Evolutionary conservation across 305 asterid genomes (phyloP).

Genomic region (Plantago lanceolata): DNA sequence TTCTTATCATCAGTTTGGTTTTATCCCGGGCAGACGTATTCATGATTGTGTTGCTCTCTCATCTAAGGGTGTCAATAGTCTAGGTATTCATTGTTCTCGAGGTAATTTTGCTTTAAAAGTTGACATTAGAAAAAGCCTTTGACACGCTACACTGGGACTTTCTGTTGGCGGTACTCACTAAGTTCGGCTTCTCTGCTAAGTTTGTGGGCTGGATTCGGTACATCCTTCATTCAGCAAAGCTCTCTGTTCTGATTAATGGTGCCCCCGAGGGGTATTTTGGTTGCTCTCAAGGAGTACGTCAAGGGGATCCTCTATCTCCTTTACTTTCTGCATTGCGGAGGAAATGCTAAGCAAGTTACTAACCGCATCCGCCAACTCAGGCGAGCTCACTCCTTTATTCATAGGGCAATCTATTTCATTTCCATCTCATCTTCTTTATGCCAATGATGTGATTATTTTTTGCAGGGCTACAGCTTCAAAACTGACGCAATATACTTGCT

Average conservation of each 20-base stretch:
- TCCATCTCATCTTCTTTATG: background rate
- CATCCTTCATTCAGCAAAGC: too few species aligned
- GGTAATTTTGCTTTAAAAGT: too few species aligned
- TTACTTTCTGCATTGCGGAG: background rate
- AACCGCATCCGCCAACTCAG: too few species aligned
- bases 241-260: too few species aligned
- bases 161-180: background rate
- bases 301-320: background rate
- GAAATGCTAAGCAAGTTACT: background rate
- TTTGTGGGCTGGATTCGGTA: background rate
- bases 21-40: background rate
- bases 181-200: background rate
- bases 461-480: background rate
- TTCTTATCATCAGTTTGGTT: background rate
- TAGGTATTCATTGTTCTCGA: background rate
- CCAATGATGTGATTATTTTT: background rate
- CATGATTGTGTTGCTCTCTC: background rate
- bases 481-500: background rate
- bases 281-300: background rate
- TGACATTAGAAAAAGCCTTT: background rate
- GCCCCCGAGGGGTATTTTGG: too few species aligned
- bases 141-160: background rate
- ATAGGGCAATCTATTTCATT: background rate
- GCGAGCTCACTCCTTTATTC: background rate
- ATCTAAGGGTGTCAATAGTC: background rate